Evolutionary conservation across 768 basidiomycete species (phyloP).

Genomic region (Sistotremastrum niveocremeum): DNA sequence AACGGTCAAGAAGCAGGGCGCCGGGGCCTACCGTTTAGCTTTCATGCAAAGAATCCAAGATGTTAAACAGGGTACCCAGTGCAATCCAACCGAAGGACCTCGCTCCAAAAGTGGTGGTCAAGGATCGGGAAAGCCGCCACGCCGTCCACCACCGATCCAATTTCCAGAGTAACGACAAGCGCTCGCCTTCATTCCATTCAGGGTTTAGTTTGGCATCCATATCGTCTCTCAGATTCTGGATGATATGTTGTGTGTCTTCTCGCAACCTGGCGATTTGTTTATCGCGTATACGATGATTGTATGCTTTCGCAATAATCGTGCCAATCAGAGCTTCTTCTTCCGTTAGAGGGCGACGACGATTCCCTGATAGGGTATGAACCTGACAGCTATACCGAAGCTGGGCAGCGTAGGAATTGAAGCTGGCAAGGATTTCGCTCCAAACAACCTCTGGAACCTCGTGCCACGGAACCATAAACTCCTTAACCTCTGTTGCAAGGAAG

Average conservation of each 20-base stretch:
- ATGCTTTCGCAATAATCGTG: constrained; percentile 49
- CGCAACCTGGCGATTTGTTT: constrained; percentile 36
- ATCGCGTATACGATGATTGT: constrained; percentile 39
- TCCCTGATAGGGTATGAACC: constrained; percentile 32
- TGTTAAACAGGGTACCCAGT: constrained; percentile 42
- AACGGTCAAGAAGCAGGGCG: too few species aligned
- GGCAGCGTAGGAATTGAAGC: constrained; percentile 25
- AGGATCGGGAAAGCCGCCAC: constrained; percentile 30
- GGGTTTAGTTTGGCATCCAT: constrained; percentile 34
- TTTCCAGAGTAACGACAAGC: constrained; percentile 19
- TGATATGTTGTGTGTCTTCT: constrained; percentile 40
- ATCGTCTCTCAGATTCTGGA: constrained; percentile 33
- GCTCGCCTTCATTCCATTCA: constrained; percentile 1
- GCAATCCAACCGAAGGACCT: constrained; percentile 51
- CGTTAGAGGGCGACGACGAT: constrained; percentile 28
- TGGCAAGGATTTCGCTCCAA: constrained; percentile 13
- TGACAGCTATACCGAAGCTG: constrained; percentile 37
- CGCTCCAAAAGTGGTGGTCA: constrained; percentile 33
- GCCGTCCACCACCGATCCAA: constrained; percentile 42
- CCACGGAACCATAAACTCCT: too few species aligned
- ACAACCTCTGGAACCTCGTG: constrained; percentile 10
- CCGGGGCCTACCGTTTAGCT: too few species aligned
- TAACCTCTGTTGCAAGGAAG: too few species aligned
- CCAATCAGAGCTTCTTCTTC: constrained; percentile 57
- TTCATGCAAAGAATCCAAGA: too few species aligned